Base-by-base conservation (phyloP, 495 filamentous ascomycete genomes). In the Daldinia caldariorum region DNA sequence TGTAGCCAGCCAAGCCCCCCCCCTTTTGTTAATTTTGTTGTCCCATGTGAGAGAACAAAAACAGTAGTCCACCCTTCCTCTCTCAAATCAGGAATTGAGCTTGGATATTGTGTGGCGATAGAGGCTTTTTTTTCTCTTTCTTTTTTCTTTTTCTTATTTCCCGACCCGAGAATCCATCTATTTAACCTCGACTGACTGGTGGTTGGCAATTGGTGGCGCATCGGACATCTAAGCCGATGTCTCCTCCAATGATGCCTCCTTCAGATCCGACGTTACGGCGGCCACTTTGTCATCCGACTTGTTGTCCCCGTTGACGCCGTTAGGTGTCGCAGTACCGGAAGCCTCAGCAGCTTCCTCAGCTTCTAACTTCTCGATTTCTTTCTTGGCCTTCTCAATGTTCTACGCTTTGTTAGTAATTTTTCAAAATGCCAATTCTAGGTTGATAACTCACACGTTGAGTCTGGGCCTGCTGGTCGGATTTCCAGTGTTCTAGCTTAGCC, bases 401-500 rank as follows among this genome's bases (percentile, higher is more conserved):
- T 94, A 87, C 78, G 81, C 85, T 66, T 90, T 89, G 78, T 94
- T 92, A 74, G 74, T 43, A 53, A 55, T 22, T 32, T 4, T 50
- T 37, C 34, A 37, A 5, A 64, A 43, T 55, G 6, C 4, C 16
- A 47, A 18, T 2, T 51, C 18, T 20, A 35, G 35, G 50, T 53
- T 38, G 3, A 16, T 12, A 73, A 83, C 87, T 80, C 80, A 97
- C 95, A 86, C 93, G 90, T 67, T 91, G 88, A n/a, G 95, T 99
- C 84, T 97, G 92, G 61, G 86, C 84, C 38, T 92, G 87, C 82
- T 97, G 94, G 80, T 96, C 91, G 43, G 89, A 84, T 85, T 97
- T 97, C 92, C 94, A 99, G 72, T 90, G 86, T n/a, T 89, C 90
- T 41, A 97, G 83, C 85, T 98, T 98, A 64, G 86, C 91, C 77